Conservation (phyloP, 306 rosid genomes). For the Biancaea sappan region DNA sequence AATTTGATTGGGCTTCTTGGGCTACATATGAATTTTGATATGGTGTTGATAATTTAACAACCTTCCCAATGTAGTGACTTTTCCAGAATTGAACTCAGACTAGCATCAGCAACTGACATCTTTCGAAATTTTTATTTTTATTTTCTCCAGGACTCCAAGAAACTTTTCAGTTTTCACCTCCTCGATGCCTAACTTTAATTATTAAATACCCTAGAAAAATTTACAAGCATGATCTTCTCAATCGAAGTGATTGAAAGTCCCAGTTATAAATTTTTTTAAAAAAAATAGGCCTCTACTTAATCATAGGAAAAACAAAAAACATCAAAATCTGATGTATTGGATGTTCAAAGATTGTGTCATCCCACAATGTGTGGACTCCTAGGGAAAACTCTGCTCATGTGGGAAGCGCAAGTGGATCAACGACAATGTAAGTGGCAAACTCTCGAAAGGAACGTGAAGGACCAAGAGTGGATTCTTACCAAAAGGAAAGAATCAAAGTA, state of each 20-base stretch:
- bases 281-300: not conserved
- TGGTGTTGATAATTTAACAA: too few species aligned
- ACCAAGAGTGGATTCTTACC: constrained; percentile 77
- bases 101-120: constrained; percentile 60
- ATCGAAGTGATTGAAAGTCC: constrained; percentile 33
- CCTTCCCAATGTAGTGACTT: constrained; percentile 40
- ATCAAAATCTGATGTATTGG: not conserved
- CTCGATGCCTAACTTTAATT: not conserved
- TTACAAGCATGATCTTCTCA: constrained; percentile 11
- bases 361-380: not conserved
- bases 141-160: constrained; percentile 5
- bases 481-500: constrained; percentile 63
- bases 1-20: too few species aligned
- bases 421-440: constrained; percentile 14
- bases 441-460: constrained; percentile 41
- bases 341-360: not conserved
- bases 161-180: constrained; percentile 6
- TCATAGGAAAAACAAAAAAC: not conserved
- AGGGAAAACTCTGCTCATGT: too few species aligned
- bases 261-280: not conserved
- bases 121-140: too few species aligned
- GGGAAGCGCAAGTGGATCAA: not conserved
- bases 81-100: constrained; percentile 50
- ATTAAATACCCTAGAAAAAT: not conserved
- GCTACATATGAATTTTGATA: too few species aligned